These are phyloP conservation scores for Alternaria viburni DNA, from an alignment of 2,329 filamentous ascomycete species.

Conservation along the genomic window DNA sequence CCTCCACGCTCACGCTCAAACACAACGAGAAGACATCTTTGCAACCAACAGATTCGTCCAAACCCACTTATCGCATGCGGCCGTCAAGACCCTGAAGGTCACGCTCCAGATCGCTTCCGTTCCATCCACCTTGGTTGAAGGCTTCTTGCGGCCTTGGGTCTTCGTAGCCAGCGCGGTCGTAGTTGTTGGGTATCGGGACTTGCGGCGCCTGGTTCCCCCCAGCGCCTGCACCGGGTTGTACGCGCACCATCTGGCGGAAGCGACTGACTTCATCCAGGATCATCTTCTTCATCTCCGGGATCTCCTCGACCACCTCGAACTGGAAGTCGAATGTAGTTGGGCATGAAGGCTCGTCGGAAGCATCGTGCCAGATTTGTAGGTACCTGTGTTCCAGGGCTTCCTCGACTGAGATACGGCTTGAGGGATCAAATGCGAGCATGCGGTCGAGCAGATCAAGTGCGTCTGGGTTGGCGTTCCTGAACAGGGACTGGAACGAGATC, in stretches of 20 bases:
- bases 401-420: conserved; percentile 90
- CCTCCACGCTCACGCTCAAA: conserved; percentile 7
- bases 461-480: conserved; percentile 94
- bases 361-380: conserved; percentile 97
- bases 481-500: conserved; percentile 84
- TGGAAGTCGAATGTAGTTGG: conserved; percentile 96
- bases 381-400: conserved; percentile 96
- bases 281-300: conserved; percentile 94
- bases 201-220: conserved; percentile 54
- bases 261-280: conserved; percentile 91
- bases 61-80: conserved; percentile 21
- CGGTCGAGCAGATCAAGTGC: conserved; percentile 93
- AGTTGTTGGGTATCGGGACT: conserved; percentile 68
- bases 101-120: conserved; percentile 51
- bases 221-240: conserved; percentile 44
- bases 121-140: conserved; percentile 47
- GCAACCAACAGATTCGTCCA: conserved; percentile 11
- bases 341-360: conserved; percentile 92
- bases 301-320: conserved; percentile 96
- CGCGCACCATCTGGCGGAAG: conserved; percentile 71
- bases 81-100: conserved; percentile 57
- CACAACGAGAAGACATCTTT: conserved; percentile 9
- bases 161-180: conserved; percentile 64
- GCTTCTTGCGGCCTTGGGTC: conserved; percentile 68
- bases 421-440: conserved; percentile 97